phyloP scores from a whole-genome alignment of 2,329 filamentous ascomycete species.

The Lachnellula occidentalis region DNA sequence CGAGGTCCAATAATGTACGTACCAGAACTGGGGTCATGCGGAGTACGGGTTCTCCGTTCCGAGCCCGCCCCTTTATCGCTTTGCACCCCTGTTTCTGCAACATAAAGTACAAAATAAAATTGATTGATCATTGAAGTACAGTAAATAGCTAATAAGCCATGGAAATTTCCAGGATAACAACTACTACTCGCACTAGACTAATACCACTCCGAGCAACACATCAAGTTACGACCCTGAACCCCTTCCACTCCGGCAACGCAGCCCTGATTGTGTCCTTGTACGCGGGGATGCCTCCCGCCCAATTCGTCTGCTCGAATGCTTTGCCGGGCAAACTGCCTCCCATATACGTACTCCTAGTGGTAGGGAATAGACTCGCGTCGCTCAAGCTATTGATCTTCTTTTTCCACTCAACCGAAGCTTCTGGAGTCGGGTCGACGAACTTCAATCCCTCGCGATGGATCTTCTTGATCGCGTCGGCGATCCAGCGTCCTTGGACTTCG shows the following conservation, averaged over 20 bases:
- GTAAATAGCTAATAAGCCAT: too few species aligned
- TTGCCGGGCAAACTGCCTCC: slow-evolving; percentile 20
- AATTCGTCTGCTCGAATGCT: slow-evolving; percentile 1
- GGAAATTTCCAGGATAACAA: too few species aligned
- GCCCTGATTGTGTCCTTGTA: background rate
- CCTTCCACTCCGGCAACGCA: background rate
- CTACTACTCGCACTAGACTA: too few species aligned
- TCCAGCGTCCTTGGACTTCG: slow-evolving; percentile 37
- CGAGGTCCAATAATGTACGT: too few species aligned
- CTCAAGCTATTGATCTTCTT: slow-evolving; percentile 27
- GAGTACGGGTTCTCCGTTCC: too few species aligned
- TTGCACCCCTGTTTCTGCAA: too few species aligned
- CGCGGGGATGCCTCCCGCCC: slow-evolving; percentile 3
- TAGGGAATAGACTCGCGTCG: slow-evolving; percentile 29
- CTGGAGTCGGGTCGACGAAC: slow-evolving; percentile 29
- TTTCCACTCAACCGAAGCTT: slow-evolving; percentile 29
- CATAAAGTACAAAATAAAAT: too few species aligned
- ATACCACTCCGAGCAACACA: too few species aligned
- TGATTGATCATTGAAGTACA: too few species aligned
- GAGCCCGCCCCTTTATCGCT: too few species aligned
- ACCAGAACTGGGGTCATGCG: too few species aligned
- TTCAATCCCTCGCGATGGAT: slow-evolving; percentile 28
- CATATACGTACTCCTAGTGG: slow-evolving; percentile 35
- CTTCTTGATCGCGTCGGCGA: slow-evolving; percentile 30
- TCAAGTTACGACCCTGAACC: background rate